Conservation (phyloP, 139 green algal genomes). For the Desmodesmus armatus region DNA sequence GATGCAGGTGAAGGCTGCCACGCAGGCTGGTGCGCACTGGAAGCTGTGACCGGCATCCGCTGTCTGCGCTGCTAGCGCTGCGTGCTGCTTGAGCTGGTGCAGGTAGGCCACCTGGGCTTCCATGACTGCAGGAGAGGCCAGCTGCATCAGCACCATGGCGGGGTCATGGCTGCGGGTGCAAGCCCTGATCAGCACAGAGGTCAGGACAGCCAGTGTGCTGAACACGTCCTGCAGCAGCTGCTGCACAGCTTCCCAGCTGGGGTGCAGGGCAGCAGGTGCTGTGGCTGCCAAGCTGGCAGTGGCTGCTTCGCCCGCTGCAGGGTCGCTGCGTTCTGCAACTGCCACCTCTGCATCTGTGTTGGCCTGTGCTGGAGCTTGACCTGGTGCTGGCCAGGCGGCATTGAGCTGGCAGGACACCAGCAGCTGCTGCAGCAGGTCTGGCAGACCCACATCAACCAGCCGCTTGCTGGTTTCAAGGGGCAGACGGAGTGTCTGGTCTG, state of each 20-base stretch:
- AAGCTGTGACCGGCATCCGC: not conserved
- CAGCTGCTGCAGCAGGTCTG: conserved; percentile 16
- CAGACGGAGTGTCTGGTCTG: conserved; percentile 21
- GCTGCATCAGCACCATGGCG: conserved; percentile 41
- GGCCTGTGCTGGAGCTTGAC: not conserved
- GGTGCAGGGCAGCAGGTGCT: conserved; percentile 9
- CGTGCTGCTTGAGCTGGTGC: not conserved
- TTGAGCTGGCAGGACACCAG: not conserved
- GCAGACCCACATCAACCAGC: conserved; percentile 34
- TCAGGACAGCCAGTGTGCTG: conserved; percentile 8
- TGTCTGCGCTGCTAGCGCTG: not conserved
- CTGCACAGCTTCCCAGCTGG: conserved; percentile 7
- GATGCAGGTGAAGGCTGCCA: conserved; percentile 20
- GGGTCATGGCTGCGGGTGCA: conserved; percentile 39
- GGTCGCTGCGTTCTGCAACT: not conserved
- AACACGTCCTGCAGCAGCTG: conserved; percentile 1
- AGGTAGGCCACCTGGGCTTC: not conserved
- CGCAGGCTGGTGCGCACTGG: not conserved
- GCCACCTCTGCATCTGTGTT: not conserved
- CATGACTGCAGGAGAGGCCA: conserved; percentile 17
- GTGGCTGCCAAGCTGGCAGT: not conserved
- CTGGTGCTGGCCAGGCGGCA: conserved; percentile 19
- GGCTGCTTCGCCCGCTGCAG: not conserved
- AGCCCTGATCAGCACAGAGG: conserved; percentile 1
- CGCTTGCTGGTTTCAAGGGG: conserved; percentile 36